Evolutionary conservation across 2,329 filamentous ascomycete species (phyloP), one percentile per base, ranked within the genome.

Genomic region (Teratosphaeria pseudoeucalypti): DNA sequence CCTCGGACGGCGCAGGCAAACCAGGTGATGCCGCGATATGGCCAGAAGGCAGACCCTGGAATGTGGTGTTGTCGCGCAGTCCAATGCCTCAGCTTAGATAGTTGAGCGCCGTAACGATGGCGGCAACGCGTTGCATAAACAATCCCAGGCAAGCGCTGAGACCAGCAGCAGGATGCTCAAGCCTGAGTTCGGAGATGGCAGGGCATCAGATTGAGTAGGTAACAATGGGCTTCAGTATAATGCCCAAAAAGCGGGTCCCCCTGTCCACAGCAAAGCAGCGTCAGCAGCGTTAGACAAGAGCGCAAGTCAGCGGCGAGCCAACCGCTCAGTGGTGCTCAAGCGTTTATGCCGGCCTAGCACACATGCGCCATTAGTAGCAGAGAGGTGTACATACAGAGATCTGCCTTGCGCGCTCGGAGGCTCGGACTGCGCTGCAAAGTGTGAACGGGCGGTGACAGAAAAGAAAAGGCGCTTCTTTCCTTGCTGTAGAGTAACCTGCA

Each of bases 401-500:
- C 19, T 57, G 61, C 61, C 62, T 66, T 66, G 62, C 66, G 39
- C 53, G 60, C 55, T 68, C 67, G 68, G 67, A 66, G 63, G 57
- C 64, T 61, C 66, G 68, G 68, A 70, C 65, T 62, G 53, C 29
- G 55, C 52, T 58, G 65, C 58, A 61, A 57, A 59, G 62, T 58
- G 62, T 56, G 58, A 52, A 57, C 52, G 65, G 53, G 59, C 52
- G 52, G 56, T 19, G 56, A 43, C 37, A 62, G 64, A 65, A 66
- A 67, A 68, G 65, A 68, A 65, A 66, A 59, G 63, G 59, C 52
- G 59, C 57, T 59, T 60, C 60, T 66, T 32, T 66, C 67, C 67
- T 69, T 70, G 67, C 68, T 68, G 69, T 68, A 64, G 68, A 67
- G 69, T 70, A 70, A 70, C 68, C 65, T 60, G 39, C 43, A 39